These are phyloP conservation scores for Sporothrix euskadiensis DNA, from an alignment of 2,329 filamentous ascomycete genomes.

Conservation along the genomic window DNA sequence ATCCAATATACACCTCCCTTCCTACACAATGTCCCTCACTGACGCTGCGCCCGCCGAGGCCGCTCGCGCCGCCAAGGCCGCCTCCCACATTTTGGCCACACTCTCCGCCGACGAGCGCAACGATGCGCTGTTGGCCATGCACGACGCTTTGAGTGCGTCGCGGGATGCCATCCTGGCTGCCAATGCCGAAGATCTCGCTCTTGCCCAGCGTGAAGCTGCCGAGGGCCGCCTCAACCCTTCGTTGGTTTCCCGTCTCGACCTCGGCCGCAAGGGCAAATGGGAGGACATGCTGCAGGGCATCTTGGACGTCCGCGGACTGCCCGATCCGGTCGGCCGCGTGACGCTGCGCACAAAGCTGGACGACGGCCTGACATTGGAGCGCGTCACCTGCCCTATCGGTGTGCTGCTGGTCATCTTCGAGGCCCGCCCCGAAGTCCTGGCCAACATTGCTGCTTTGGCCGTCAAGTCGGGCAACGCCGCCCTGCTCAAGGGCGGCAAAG, in stretches of 20 bases:
- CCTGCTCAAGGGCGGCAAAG: slow-evolving; percentile 95
- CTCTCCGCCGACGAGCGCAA: slow-evolving; percentile 77
- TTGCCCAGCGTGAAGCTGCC: slow-evolving; percentile 67
- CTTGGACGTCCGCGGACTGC: slow-evolving; percentile 77
- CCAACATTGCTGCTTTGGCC: slow-evolving; percentile 92
- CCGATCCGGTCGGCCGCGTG: slow-evolving; percentile 86
- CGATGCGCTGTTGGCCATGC: slow-evolving; percentile 78
- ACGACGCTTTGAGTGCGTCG: slow-evolving; percentile 69
- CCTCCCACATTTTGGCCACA: slow-evolving; percentile 80
- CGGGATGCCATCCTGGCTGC: slow-evolving; percentile 79
- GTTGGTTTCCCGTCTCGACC: slow-evolving; percentile 82
- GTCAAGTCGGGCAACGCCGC: slow-evolving; percentile 97
- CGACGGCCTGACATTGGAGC: slow-evolving; percentile 79
- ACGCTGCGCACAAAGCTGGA: slow-evolving; percentile 84
- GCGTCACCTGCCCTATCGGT: slow-evolving; percentile 91
- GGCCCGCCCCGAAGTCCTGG: slow-evolving; percentile 94
- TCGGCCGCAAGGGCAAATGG: slow-evolving; percentile 85
- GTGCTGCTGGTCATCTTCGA: slow-evolving; percentile 99
- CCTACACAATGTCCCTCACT: slow-evolving; percentile 71
- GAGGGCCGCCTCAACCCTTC: slow-evolving; percentile 77
- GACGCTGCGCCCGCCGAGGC: slow-evolving; percentile 77
- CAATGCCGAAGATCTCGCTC: slow-evolving; percentile 78
- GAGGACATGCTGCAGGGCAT: slow-evolving; percentile 98
- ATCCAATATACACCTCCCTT: background rate
- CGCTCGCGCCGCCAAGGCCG: slow-evolving; percentile 73